Evolutionary conservation across 768 basidiomycete genomes (phyloP).

Genomic region (Calocera viscosa): DNA sequence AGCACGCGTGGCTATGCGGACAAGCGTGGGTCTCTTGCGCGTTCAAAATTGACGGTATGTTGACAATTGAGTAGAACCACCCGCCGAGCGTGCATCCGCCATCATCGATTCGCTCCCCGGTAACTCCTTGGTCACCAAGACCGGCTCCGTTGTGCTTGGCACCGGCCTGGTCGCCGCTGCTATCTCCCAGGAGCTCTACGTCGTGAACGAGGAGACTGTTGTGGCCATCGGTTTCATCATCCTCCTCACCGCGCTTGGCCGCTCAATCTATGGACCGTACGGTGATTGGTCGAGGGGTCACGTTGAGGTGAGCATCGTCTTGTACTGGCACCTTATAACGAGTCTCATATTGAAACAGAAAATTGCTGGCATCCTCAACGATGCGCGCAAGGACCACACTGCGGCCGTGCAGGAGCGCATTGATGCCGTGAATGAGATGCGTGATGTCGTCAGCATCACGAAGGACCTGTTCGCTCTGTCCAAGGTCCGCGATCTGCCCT

Average conservation of each 20-base stretch:
- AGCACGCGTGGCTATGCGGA: slow-evolving; percentile 13
- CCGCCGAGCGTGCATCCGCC: slow-evolving; percentile 76
- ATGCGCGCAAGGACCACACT: slow-evolving; percentile 79
- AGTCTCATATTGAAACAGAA: slow-evolving; percentile 28
- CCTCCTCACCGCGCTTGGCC: slow-evolving; percentile 68
- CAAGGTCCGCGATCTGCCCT: slow-evolving; percentile 43
- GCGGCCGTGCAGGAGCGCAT: slow-evolving; percentile 89
- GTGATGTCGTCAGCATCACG: slow-evolving; percentile 87
- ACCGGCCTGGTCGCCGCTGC: slow-evolving; percentile 80
- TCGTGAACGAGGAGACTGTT: slow-evolving; percentile 92
- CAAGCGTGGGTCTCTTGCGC: slow-evolving; percentile 11
- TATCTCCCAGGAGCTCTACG: slow-evolving; percentile 94
- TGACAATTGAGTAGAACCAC: slow-evolving; percentile 39
- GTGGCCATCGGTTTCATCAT: slow-evolving; percentile 73
- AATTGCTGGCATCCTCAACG: slow-evolving; percentile 68
- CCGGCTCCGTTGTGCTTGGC: slow-evolving; percentile 81
- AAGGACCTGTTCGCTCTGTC: slow-evolving; percentile 82
- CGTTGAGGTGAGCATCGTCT: slow-evolving; percentile 38
- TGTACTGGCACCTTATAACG: background rate
- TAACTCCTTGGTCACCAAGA: slow-evolving; percentile 79
- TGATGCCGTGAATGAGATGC: slow-evolving; percentile 80
- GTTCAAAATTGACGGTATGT: background rate
- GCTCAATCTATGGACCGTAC: slow-evolving; percentile 76
- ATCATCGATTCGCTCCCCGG: slow-evolving; percentile 77
- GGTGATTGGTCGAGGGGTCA: slow-evolving; percentile 82